These are phyloP conservation scores for Penicillium goetzii DNA, from an alignment of 495 filamentous ascomycete genomes.

Conservation along the genomic window DNA sequence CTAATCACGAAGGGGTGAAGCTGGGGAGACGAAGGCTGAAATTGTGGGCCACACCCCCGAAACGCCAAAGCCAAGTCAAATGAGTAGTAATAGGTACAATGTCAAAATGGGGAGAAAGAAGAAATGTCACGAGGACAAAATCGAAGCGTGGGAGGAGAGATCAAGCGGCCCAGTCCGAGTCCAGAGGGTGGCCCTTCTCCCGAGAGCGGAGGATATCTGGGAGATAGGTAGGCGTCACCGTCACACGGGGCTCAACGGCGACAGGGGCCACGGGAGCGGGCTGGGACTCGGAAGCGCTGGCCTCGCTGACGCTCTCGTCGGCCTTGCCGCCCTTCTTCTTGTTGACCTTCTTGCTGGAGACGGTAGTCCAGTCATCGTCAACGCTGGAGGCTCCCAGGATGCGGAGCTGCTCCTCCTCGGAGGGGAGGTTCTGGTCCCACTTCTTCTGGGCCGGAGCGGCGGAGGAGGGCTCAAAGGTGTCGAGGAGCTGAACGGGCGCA, in stretches of 20 bases:
- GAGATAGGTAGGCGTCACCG: conserved; percentile 49
- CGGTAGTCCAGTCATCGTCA: conserved; percentile 74
- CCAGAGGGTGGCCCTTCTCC: conserved; percentile 56
- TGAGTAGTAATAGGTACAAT: conserved; percentile 22
- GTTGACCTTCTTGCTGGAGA: conserved; percentile 68
- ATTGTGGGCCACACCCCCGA: conserved; percentile 38
- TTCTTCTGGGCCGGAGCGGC: conserved; percentile 32
- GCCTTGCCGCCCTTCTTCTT: conserved; percentile 55
- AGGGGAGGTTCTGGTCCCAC: conserved; percentile 65
- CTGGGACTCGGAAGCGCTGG: conserved; percentile 46
- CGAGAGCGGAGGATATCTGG: conserved; percentile 45
- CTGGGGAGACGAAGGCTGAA: conserved; percentile 25
- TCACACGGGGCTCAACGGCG: conserved; percentile 46
- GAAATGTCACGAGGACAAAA: conserved; percentile 18
- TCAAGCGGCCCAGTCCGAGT: conserved; percentile 63
- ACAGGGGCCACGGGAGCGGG: conserved; percentile 34
- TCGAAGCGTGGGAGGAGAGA: conserved; percentile 1
- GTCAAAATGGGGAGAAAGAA: conserved; percentile 16
- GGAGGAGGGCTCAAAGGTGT: conserved; percentile 69
- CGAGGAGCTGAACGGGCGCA: conserved; percentile 60
- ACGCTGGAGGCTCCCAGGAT: conserved; percentile 60
- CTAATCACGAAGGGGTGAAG: background rate
- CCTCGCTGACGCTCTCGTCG: conserved; percentile 48
- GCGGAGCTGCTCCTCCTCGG: conserved; percentile 86
- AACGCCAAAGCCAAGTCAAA: conserved; percentile 46